Base-by-base conservation (phyloP, 139 green algal species). In the Zygnema circumcarinatum region DNA sequence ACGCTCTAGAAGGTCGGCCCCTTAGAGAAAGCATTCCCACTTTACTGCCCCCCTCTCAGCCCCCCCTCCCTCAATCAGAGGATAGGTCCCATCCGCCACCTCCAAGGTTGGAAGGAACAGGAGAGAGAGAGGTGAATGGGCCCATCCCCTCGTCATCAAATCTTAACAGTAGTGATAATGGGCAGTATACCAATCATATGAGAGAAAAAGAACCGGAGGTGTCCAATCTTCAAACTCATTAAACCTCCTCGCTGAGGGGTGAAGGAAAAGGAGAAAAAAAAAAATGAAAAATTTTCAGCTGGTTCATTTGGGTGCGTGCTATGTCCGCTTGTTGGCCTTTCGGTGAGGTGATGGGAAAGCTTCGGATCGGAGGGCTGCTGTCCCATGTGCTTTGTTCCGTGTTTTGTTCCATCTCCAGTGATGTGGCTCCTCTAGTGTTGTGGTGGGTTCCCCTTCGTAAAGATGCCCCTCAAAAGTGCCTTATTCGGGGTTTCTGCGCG, bases 1-100 rank as follows among this genome's bases (percentile, higher is more conserved):
- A 89, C 42, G 35, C 42, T 53, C 29, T 89, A 67, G 32, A 81
- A 81, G 74, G 74, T 35, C 11, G 7, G 33, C 74, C 74, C 29
- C 31, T 81, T 25, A 62, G 47, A 62, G 47, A 62, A 62, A 62
- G 16, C 16, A 25, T 16, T 62, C 47, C 47, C 16, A 25, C 16
- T 62, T 62, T 16, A 62, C 7, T 62, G 16, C 47, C 47, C 7
- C 47, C 47, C 16, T 62, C 47, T 62, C 47, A 62, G 47, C 47
- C 47, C 7, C 47, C 16, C 7, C 47, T 16, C 16, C 47, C 16
- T 62, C 47, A 62, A 62, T 16, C 47, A 62, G 16, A 62, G 47
- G 16, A 16, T 25, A 25, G 7, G 47, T 62, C 16, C 7, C 47
- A 62, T 62, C 47, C 47, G 16, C 47, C 47, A 25, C 47, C 47